Evolutionary conservation across 495 filamentous ascomycete genomes (phyloP).

Genomic region (Mytilinidion resinicola): DNA sequence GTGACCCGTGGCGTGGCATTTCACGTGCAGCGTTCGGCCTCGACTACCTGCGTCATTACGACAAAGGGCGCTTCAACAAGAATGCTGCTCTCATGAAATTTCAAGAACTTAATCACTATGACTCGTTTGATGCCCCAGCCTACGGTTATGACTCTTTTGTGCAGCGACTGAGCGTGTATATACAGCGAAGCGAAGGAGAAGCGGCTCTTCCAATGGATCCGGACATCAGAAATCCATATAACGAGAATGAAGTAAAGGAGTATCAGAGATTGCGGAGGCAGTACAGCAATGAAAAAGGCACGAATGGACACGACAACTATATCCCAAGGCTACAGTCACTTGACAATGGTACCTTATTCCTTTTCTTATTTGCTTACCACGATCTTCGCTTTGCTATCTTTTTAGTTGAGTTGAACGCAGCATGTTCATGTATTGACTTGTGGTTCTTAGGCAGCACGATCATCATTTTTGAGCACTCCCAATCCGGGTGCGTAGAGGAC

Average conservation of each 20-base stretch:
- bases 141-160: slow-evolving; percentile 43
- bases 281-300: slow-evolving; percentile 8
- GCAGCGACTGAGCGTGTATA: slow-evolving; percentile 38
- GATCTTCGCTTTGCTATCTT: no score
- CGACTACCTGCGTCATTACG: slow-evolving; percentile 48
- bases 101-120: slow-evolving; percentile 46
- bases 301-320: slow-evolving; percentile 17
- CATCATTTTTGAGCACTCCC: slow-evolving; percentile 49
- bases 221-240: slow-evolving; percentile 32
- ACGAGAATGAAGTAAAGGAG: slow-evolving; percentile 17
- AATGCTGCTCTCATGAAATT: slow-evolving; percentile 34
- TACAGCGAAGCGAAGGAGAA: slow-evolving; percentile 31
- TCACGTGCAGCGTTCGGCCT: slow-evolving; percentile 45
- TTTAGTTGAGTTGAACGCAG: not conserved
- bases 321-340: slow-evolving; percentile 32
- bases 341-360: slow-evolving; percentile 37
- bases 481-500: slow-evolving; percentile 41
- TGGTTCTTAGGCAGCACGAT: slow-evolving; percentile 39
- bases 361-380: no score
- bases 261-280: slow-evolving; percentile 15
- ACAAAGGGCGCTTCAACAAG: slow-evolving; percentile 6
- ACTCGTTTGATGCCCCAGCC: slow-evolving; percentile 34
- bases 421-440: not conserved
- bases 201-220: slow-evolving; percentile 24
- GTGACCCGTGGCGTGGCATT: slow-evolving; percentile 50